Percentiles rank a stretch among this genome's conserved stretches.
Evolutionary conservation across 2,329 filamentous ascomycete genomes (phyloP).

Genomic region (Cladorrhinum sp.): DNA sequence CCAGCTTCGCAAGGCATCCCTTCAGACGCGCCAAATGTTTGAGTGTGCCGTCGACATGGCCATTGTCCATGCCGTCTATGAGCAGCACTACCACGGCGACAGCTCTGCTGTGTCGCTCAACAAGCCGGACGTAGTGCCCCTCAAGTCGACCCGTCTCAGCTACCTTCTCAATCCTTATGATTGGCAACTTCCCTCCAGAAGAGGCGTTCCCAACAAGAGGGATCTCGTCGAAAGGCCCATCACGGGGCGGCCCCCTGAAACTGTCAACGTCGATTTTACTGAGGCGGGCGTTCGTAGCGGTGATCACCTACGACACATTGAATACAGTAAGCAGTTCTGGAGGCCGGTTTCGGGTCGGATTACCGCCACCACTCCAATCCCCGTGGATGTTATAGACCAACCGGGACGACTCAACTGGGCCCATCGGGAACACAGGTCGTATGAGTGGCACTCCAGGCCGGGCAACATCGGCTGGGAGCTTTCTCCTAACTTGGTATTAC

Average conservation of each 20-base stretch:
- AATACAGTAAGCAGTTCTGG: not conserved
- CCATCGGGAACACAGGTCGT: conserved; percentile 35
- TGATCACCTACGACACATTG: not conserved
- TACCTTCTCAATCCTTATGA: conserved; percentile 15
- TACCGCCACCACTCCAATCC: not conserved
- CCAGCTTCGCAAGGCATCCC: conserved; percentile 27
- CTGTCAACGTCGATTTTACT: not conserved
- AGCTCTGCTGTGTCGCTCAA: conserved; percentile 28
- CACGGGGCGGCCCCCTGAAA: conserved; percentile 18
- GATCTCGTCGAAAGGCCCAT: conserved; percentile 33
- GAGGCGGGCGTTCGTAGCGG: not conserved
- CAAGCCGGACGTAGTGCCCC: conserved; percentile 26
- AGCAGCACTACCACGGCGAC: conserved; percentile 36
- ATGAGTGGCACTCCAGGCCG: conserved; percentile 34
- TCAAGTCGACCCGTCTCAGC: conserved; percentile 29
- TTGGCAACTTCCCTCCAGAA: conserved; percentile 13
- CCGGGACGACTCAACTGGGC: conserved; percentile 32
- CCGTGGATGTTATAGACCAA: too few species aligned
- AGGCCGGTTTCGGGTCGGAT: not conserved
- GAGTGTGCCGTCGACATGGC: conserved; percentile 34
- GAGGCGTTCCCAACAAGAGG: conserved; percentile 23
- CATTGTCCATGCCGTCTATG: conserved; percentile 34
- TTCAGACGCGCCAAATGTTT: conserved; percentile 27
- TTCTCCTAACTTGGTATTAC: conserved; percentile 22
- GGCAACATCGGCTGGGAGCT: conserved; percentile 4